phyloP scores from a whole-genome alignment of 31 red algal genomes.

The Endocladia muricata region DNA sequence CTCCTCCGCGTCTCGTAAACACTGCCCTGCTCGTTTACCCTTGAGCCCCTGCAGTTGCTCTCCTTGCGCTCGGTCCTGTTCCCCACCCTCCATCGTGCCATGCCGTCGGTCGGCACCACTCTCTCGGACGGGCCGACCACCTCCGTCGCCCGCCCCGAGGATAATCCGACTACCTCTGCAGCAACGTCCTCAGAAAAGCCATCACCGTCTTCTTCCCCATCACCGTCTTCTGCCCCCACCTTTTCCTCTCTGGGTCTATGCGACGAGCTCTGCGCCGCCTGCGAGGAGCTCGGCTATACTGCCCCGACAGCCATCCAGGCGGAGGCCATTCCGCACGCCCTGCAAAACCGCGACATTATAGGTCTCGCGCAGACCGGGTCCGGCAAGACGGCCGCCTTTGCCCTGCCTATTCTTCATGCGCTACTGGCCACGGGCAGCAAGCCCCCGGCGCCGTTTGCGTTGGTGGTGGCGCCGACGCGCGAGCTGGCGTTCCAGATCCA shows the following conservation, averaged over 20 bases:
- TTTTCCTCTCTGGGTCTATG: constrained; percentile 82
- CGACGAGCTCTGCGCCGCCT: constrained; percentile 57
- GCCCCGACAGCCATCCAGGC: constrained; percentile 86
- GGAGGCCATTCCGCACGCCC: constrained; percentile 82
- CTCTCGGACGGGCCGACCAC: too few species aligned
- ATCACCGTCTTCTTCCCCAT: neutral
- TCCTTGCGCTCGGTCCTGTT: too few species aligned
- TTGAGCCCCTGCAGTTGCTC: too few species aligned
- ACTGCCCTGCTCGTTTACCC: too few species aligned
- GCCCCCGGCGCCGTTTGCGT: constrained; percentile 55
- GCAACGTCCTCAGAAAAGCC: neutral
- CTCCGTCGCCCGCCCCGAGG: too few species aligned
- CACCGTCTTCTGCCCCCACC: constrained; percentile 7
- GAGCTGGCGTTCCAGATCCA: constrained; percentile 98
- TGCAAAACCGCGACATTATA: constrained; percentile 81
- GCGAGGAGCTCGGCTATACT: constrained; percentile 59
- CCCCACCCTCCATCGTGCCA: too few species aligned
- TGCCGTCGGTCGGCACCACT: too few species aligned
- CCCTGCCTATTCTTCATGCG: constrained; percentile 87
- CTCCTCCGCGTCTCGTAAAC: too few species aligned
- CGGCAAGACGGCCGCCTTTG: constrained; percentile 99
- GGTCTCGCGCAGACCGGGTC: constrained; percentile 97
- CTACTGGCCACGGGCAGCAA: constrained; percentile 49
- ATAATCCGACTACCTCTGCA: too few species aligned
- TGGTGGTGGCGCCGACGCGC: constrained; percentile 96